Evolutionary conservation across 192 early-diverging fungal genomes (phyloP).

Genomic region (Backusella tuberculispora): DNA sequence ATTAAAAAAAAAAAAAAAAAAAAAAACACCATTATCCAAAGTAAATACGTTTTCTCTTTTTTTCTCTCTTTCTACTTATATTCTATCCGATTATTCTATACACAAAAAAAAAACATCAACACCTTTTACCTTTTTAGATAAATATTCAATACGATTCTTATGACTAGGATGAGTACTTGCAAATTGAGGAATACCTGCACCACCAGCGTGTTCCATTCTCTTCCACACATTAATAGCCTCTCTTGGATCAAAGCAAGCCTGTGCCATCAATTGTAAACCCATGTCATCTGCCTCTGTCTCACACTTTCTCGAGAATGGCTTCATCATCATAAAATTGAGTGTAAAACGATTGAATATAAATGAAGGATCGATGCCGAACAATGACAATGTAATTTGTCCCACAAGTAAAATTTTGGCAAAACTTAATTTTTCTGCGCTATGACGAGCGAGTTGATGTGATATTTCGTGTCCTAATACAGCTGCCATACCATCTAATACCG

Average conservation of each 20-base stretch:
- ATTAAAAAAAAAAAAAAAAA: too few relatives aligned
- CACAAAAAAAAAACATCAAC: not conserved
- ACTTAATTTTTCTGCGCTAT: slow-evolving; percentile 89
- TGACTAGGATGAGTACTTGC: slow-evolving; percentile 87
- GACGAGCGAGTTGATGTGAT: slow-evolving; percentile 90
- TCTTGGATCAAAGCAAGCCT: slow-evolving; percentile 90
- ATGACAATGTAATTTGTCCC: slow-evolving; percentile 59
- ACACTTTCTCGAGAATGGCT: slow-evolving; percentile 86
- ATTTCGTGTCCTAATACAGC: slow-evolving; percentile 95
- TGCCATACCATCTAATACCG: slow-evolving; percentile 74
- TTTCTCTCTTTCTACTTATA: not conserved
- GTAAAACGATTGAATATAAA: slow-evolving; percentile 63
- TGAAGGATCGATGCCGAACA: slow-evolving; percentile 70
- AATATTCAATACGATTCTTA: slow-evolving; percentile 64
- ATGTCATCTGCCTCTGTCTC: slow-evolving; percentile 95
- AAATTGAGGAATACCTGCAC: slow-evolving; percentile 58
- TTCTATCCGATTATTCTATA: not conserved
- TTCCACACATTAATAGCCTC: slow-evolving; percentile 84
- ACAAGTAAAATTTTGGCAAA: slow-evolving; percentile 65
- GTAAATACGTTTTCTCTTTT: not conserved
- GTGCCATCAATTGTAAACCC: slow-evolving; percentile 85
- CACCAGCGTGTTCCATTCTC: slow-evolving; percentile 70
- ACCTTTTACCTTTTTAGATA: slow-evolving; percentile 46
- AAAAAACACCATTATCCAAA: not conserved
- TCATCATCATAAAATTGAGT: slow-evolving; percentile 72